Evolutionary conservation across 768 basidiomycete species (phyloP).

Genomic region (Clavaria fumosa): DNA sequence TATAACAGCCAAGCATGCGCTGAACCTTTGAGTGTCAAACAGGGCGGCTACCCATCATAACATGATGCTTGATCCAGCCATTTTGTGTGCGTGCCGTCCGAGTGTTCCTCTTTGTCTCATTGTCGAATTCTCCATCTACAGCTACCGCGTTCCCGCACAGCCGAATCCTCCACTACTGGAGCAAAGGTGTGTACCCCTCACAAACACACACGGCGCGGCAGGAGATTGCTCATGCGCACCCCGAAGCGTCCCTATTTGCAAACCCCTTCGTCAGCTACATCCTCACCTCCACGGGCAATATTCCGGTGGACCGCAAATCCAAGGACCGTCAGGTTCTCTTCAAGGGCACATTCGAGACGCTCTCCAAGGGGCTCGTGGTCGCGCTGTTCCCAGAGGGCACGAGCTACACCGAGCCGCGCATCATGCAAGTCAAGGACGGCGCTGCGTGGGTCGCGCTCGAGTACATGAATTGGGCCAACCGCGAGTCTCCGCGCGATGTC

Average conservation of each 20-base stretch:
- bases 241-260: constrained; percentile 56
- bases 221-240: constrained; percentile 3
- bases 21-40: constrained; percentile 3
- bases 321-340: constrained; percentile 85
- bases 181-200: constrained; percentile 46
- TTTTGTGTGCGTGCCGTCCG: constrained; percentile 46
- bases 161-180: constrained; percentile 83
- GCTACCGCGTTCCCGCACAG: constrained; percentile 71
- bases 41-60: constrained; percentile 85
- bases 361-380: constrained; percentile 67
- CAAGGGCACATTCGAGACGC: constrained; percentile 75
- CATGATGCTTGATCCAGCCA: constrained; percentile 84
- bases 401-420: constrained; percentile 84
- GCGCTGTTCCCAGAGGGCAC: constrained; percentile 92
- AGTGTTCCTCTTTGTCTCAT: constrained; percentile 1
- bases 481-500: constrained; percentile 39
- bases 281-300: constrained; percentile 84
- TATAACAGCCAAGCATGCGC: neutral
- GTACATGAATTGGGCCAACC: constrained; percentile 61
- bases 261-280: constrained; percentile 64
- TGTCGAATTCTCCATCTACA: constrained; percentile 18
- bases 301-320: constrained; percentile 89
- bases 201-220: neutral
- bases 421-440: constrained; percentile 89
- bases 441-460: constrained; percentile 92